Base-by-base conservation (phyloP, 257 asterid species). In the Hygrophila difformis region DNA sequence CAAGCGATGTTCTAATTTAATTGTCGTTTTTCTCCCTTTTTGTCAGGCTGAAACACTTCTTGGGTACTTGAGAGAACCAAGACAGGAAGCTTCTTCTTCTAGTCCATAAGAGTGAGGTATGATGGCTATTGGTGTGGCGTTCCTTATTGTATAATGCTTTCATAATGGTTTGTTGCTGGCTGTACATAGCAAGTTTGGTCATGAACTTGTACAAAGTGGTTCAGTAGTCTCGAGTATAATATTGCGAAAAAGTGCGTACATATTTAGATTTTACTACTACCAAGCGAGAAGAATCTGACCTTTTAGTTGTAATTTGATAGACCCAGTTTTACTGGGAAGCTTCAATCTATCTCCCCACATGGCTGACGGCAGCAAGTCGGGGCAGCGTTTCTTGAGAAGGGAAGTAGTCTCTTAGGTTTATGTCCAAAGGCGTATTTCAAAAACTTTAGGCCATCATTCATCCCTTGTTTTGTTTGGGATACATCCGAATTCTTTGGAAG, bases 31-130 rank as follows among this genome's bases (percentile, higher is more conserved):
- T 26, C 8, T 26, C 31, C 31, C 31, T 26, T 61, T 51, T 64
- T 68, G 68, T 64, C 94, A 89, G 98, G 96, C 93, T 51, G 98
- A 89, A 61, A 79, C 75, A 26, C 88, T 89, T 53, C 94, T 89
- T 22, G 92, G 78, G 51, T 77, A 77, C 73, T 74, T 89, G 82
- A 82, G 98, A 72, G 98, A 82, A 64, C 75, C 91, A 50, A 89
- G 98, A 54, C 91, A 76, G 34, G 96, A 79, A 66, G 93, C 85
- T 65, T 83, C 86, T 19, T 65, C 82, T 29, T 78, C 91, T 31
- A 75, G 77, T 26, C 81, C 91, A 41, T 70, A 70, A 66, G 55
- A 56, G 20, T 52, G 33, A 65, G 64, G 70, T 65, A 71, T 57
- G 49, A 24, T 24, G 29, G 5, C 48, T 60, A 59, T 67, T 26